Conservation (phyloP, 2,329 filamentous ascomycete species). For the Escovopsis weberi region DNA sequence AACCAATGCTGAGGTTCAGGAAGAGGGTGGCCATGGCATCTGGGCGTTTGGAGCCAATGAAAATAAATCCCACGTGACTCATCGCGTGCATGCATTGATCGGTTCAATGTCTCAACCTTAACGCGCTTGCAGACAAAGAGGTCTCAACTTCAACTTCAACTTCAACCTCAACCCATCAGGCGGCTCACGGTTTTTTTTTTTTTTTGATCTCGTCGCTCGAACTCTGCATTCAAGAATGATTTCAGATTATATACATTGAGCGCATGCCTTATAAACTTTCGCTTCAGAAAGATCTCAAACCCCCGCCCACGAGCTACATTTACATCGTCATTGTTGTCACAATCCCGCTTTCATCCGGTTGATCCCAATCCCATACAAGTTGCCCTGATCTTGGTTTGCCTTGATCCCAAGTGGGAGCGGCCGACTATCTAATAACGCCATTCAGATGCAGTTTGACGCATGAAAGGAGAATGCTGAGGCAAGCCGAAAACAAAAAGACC, state of each 20-base stretch:
- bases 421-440: constrained; percentile 6
- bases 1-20: no score
- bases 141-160: no score
- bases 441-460: constrained; percentile 6
- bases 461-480: constrained; percentile 1
- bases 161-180: no score
- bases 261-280: neutral
- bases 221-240: no score
- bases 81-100: neutral
- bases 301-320: constrained; percentile 2
- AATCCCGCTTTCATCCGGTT: neutral
- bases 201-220: no score
- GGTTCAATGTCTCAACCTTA: neutral
- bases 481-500: neutral
- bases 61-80: neutral
- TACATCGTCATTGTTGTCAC: constrained; percentile 1
- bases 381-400: constrained; percentile 6
- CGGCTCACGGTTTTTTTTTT: no score
- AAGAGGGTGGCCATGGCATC: neutral
- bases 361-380: constrained; percentile 7
- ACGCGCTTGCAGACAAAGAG: neutral
- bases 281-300: neutral
- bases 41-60: neutral
- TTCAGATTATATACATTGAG: constrained; percentile 1
- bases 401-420: constrained; percentile 6